Evolutionary conservation across 768 basidiomycete species (phyloP).

Genomic region (Guyanaporus albipodus): DNA sequence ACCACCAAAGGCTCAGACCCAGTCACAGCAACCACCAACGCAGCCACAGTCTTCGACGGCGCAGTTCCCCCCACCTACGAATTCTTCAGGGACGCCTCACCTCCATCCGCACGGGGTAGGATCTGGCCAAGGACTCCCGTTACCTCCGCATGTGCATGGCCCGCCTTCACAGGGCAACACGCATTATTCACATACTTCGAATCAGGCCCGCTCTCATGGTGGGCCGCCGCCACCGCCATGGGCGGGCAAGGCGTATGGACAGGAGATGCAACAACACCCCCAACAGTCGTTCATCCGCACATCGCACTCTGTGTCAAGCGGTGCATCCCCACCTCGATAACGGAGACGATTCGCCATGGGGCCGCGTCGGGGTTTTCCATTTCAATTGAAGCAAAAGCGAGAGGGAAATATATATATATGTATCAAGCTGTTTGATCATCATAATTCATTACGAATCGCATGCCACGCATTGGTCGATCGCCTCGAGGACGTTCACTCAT

Average conservation of each 20-base stretch:
- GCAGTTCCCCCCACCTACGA: slow-evolving; percentile 8
- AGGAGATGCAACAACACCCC: slow-evolving; percentile 29
- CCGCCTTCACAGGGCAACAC: slow-evolving; percentile 6
- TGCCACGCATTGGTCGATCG: not conserved
- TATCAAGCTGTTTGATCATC: too few relatives aligned
- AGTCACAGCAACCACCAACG: slow-evolving; percentile 1
- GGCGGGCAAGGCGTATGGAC: slow-evolving; percentile 21
- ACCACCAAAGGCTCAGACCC: slow-evolving; percentile 1
- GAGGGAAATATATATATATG: too few relatives aligned
- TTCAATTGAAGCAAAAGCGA: not conserved
- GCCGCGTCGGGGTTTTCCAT: not conserved
- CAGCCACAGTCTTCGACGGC: slow-evolving; percentile 8
- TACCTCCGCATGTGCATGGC: slow-evolving; percentile 6
- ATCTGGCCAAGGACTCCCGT: slow-evolving; percentile 7
- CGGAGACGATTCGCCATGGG: too few relatives aligned
- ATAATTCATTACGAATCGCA: not conserved
- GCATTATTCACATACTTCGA: slow-evolving; percentile 6
- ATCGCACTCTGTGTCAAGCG: slow-evolving; percentile 40
- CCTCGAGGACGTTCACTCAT: not conserved
- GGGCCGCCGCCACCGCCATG: slow-evolving; percentile 25
- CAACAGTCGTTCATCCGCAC: slow-evolving; percentile 49
- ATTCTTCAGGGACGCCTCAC: slow-evolving; percentile 14
- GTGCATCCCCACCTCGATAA: slow-evolving; percentile 30
- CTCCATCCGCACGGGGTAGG: slow-evolving; percentile 11
- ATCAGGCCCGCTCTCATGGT: slow-evolving; percentile 12